phyloP scores from a whole-genome alignment of 2,329 filamentous ascomycete genomes.

The Fusarium duplospermum region DNA sequence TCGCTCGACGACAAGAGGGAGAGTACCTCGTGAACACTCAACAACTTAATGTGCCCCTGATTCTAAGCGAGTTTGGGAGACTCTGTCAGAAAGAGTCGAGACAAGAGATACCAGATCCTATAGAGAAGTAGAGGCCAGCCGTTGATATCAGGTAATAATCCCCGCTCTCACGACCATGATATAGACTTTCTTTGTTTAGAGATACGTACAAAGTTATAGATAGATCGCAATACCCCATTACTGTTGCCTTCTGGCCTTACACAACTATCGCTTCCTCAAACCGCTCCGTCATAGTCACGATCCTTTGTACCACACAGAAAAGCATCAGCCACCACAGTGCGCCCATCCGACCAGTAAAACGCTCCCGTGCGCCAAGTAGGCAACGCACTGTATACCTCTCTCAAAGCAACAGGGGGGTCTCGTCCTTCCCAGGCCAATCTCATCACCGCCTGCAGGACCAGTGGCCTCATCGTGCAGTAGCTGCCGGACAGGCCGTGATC shows the following conservation, averaged over 20 bases:
- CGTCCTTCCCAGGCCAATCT: conserved; percentile 4
- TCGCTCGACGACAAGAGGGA: conserved; percentile 23
- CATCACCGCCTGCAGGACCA: conserved; percentile 9
- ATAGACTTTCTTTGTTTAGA: conserved; percentile 1
- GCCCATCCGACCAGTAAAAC: not conserved
- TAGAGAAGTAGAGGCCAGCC: not conserved
- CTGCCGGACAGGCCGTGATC: conserved; percentile 40
- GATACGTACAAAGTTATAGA: conserved; percentile 5
- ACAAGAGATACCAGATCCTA: not conserved
- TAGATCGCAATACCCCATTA: not conserved
- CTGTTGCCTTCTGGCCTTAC: not conserved
- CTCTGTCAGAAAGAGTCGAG: conserved; percentile 9
- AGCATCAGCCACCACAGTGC: conserved; percentile 37
- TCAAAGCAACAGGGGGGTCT: conserved; percentile 1
- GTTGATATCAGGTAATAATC: not conserved
- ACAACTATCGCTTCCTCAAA: not conserved
- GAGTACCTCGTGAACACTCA: not conserved
- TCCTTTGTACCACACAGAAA: not conserved
- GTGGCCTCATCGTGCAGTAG: conserved; percentile 45
- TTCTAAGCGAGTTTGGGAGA: conserved; percentile 22
- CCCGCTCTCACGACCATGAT: not conserved
- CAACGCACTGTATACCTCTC: conserved; percentile 37
- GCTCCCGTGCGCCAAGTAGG: not conserved
- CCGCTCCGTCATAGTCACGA: conserved; percentile 1
- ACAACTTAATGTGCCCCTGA: conserved; percentile 1